Evolutionary conservation across 352 stramenopile genomes (phyloP).

Genomic region (Pythium aquatile): DNA sequence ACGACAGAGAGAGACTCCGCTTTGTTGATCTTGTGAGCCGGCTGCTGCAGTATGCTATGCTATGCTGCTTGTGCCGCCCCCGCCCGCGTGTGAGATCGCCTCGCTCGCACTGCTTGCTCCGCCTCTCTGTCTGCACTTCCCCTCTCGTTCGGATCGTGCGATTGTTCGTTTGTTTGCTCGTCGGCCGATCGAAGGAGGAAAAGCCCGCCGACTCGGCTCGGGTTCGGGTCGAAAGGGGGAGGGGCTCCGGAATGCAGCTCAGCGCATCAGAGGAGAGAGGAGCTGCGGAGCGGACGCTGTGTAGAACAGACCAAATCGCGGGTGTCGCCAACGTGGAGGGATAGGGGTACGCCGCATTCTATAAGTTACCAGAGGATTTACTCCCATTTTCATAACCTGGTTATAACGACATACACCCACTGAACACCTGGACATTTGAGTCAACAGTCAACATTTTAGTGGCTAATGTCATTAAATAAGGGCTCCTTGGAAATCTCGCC

Average conservation of each 20-base stretch:
- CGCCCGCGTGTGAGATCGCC: neutral
- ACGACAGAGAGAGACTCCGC: neutral
- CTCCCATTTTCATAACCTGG: conserved; percentile 1
- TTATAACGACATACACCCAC: neutral
- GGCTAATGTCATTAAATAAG: neutral
- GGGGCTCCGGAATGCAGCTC: neutral
- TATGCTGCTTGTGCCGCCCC: neutral
- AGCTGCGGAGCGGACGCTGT: neutral
- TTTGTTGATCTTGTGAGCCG: conserved; percentile 10
- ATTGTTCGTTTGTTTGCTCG: conserved; percentile 26
- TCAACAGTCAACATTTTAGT: neutral
- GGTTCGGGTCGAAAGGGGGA: neutral
- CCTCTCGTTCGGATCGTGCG: conserved; percentile 26
- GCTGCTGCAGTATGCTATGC: neutral
- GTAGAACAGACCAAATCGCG: neutral
- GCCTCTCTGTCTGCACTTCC: conserved; percentile 13
- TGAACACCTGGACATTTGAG: neutral
- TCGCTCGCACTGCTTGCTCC: conserved; percentile 4
- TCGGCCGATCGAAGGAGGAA: conserved; percentile 11
- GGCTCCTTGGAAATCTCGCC: neutral
- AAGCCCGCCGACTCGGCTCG: conserved; percentile 12
- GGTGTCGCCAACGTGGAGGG: neutral
- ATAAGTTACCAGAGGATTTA: conserved; percentile 3
- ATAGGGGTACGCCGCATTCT: conserved; percentile 1
- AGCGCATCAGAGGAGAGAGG: conserved; percentile 2